Evolutionary conservation across 2,329 filamentous ascomycete genomes (phyloP).

Genomic region (Phaeosphaeria sp.): DNA sequence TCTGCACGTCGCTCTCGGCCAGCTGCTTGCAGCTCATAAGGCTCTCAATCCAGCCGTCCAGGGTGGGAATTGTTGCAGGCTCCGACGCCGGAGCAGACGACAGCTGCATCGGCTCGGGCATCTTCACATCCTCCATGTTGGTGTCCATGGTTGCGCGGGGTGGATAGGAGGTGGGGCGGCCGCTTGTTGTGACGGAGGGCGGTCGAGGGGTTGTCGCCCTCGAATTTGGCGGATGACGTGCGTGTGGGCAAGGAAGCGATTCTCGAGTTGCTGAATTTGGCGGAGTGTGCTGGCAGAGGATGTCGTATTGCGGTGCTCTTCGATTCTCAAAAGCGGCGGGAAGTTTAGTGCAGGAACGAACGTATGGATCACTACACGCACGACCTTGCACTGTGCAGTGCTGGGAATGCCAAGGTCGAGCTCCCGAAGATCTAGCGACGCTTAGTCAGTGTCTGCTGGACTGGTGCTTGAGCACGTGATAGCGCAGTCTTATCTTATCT

Average conservation of each 20-base stretch:
- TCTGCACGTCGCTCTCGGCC: constrained; percentile 90
- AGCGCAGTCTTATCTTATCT: background rate
- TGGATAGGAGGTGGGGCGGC: constrained; percentile 28
- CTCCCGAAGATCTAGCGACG: background rate
- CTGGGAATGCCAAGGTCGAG: constrained; percentile 1
- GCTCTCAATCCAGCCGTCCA: constrained; percentile 98
- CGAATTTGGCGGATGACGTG: constrained; percentile 49
- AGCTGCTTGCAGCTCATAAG: constrained; percentile 99
- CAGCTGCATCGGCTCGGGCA: constrained; percentile 78
- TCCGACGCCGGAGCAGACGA: constrained; percentile 73
- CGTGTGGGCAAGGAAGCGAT: constrained; percentile 18
- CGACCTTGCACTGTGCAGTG: constrained; percentile 2
- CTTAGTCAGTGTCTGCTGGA: background rate
- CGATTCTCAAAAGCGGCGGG: constrained; percentile 22
- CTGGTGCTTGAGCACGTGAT: background rate
- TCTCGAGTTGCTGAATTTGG: constrained; percentile 5
- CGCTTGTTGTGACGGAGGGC: constrained; percentile 37
- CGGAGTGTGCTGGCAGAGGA: constrained; percentile 2
- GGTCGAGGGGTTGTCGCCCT: constrained; percentile 45
- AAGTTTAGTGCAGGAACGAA: constrained; percentile 25
- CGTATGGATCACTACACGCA: constrained; percentile 12
- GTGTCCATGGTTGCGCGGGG: constrained; percentile 76
- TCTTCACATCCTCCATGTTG: constrained; percentile 98
- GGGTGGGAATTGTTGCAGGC: constrained; percentile 86
- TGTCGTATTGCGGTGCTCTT: constrained; percentile 17